These are phyloP conservation scores for Gossypium herbaceum DNA, from an alignment of 345 rosid species.

Conservation along the genomic window DNA sequence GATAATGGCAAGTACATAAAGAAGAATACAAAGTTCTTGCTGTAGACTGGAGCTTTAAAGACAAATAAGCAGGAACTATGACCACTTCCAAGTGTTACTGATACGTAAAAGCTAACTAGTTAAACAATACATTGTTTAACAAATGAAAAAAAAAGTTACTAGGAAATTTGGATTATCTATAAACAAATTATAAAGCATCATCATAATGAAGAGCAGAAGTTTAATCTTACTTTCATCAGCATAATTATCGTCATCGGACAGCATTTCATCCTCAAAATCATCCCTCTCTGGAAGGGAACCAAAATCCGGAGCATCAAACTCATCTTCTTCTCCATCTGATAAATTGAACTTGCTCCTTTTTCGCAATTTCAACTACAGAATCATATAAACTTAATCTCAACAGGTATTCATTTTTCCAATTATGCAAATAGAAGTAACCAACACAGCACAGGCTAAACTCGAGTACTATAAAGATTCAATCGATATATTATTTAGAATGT, in stretches of 20 bases:
- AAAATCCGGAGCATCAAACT: conserved; percentile 39
- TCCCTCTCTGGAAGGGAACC: conserved; percentile 45
- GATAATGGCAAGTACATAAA: not conserved
- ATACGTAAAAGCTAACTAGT: not conserved
- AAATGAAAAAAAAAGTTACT: not conserved
- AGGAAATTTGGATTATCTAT: not conserved
- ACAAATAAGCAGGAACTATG: not conserved
- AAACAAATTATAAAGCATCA: not conserved
- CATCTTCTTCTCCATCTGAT: conserved; percentile 86
- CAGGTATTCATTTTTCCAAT: not conserved
- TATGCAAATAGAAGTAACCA: not conserved
- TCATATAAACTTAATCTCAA: not conserved
- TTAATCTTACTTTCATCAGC: conserved; percentile 36
- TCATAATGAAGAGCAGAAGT: not conserved
- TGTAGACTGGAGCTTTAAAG: not conserved
- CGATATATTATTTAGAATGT: too few relatives aligned
- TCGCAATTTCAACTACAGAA: conserved; percentile 45
- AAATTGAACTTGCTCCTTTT: conserved; percentile 74
- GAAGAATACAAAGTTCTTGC: not conserved
- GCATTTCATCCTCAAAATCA: conserved; percentile 67
- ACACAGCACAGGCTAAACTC: not conserved
- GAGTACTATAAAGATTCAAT: too few relatives aligned
- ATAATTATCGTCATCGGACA: conserved; percentile 51
- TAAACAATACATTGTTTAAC: not conserved
- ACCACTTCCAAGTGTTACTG: not conserved